Conservation (phyloP, 2,329 filamentous ascomycete species). For the Thielaviopsis musarum region DNA sequence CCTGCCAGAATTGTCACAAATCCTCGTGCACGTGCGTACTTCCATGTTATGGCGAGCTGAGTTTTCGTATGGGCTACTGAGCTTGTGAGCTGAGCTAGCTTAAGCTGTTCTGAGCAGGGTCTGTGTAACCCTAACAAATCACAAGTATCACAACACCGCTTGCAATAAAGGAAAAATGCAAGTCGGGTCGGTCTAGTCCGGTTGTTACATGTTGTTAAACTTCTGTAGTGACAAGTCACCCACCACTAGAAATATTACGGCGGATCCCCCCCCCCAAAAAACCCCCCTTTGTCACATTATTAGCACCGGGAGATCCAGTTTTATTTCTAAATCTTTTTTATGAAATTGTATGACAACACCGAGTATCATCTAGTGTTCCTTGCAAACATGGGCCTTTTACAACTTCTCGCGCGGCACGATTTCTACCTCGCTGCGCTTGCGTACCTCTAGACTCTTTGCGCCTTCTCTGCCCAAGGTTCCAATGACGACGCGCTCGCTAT, state of each 20-base stretch:
- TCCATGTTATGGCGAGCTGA: neutral
- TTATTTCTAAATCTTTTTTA: neutral
- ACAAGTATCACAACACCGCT: neutral
- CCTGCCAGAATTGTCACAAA: neutral
- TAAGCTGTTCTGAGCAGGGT: neutral
- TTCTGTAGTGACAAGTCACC: neutral
- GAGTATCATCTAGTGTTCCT: neutral
- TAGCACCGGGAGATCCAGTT: neutral
- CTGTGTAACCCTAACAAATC: neutral
- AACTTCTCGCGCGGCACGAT: neutral
- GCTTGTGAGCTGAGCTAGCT: neutral
- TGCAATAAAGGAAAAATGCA: neutral
- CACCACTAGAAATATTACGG: too few species aligned
- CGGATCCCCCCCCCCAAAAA: too few species aligned
- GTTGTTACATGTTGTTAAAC: neutral
- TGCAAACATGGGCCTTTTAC: neutral
- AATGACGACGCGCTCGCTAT: slow-evolving; percentile 41
- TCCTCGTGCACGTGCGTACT: neutral
- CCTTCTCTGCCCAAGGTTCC: slow-evolving; percentile 3
- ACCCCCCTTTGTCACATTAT: too few species aligned
- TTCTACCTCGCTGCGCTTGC: neutral
- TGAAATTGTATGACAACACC: too few species aligned
- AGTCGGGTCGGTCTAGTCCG: neutral
- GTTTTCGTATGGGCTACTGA: neutral
- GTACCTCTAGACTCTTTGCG: neutral